These are phyloP conservation scores for Aphanomyces euteiches DNA, from an alignment of 352 stramenopile genomes.

Conservation along the genomic window DNA sequence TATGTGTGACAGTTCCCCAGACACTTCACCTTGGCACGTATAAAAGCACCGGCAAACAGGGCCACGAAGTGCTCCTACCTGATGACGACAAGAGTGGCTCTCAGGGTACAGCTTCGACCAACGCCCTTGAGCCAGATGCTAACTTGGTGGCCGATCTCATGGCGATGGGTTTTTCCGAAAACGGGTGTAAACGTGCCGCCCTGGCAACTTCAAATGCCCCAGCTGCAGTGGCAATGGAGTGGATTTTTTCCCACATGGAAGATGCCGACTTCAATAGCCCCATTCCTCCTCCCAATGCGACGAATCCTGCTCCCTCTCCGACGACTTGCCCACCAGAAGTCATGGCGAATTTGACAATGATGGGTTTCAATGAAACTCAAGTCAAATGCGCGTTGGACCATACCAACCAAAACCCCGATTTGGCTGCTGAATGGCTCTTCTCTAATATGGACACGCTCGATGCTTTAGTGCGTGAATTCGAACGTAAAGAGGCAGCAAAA, in stretches of 20 bases:
- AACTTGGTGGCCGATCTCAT: constrained; percentile 92
- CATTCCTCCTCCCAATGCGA: constrained; percentile 34
- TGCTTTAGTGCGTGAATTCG: constrained; percentile 80
- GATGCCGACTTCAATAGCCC: constrained; percentile 98
- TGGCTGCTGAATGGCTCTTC: constrained; percentile 97
- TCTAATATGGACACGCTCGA: constrained; percentile 96
- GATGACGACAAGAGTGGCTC: constrained; percentile 40
- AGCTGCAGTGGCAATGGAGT: constrained; percentile 95
- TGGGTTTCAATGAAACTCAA: constrained; percentile 89
- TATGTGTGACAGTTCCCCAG: constrained; percentile 94
- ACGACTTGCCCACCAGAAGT: constrained; percentile 42
- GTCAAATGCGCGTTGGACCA: constrained; percentile 91
- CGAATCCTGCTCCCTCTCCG: constrained; percentile 14
- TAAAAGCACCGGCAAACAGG: constrained; percentile 61
- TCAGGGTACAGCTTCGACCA: constrained; percentile 15
- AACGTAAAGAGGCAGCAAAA: constrained; percentile 36
- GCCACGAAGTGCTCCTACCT: constrained; percentile 85
- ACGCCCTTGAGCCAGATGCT: constrained; percentile 66
- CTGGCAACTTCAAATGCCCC: constrained; percentile 88
- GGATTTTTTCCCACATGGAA: constrained; percentile 98
- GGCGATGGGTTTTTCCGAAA: constrained; percentile 98
- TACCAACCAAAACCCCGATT: constrained; percentile 88
- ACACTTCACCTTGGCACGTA: constrained; percentile 86
- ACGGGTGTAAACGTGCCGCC: constrained; percentile 95
- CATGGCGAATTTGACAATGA: constrained; percentile 61